Conservation (phyloP, 768 basidiomycete species). For the Suillus paluster region DNA sequence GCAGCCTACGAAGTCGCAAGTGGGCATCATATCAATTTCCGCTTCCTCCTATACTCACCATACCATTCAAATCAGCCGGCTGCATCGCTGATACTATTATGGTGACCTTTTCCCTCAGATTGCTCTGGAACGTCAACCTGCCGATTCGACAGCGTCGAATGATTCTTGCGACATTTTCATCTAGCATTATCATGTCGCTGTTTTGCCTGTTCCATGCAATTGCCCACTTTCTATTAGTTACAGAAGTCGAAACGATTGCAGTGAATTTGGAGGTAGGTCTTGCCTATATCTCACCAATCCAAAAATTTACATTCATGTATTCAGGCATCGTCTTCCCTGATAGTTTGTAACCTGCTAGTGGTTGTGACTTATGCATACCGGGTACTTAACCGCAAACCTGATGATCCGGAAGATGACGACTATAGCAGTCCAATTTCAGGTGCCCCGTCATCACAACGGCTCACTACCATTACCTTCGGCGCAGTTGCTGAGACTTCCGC, state of each 20-base stretch:
- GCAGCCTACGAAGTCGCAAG: conserved; percentile 14
- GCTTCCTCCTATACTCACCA: neutral
- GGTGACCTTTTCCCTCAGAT: conserved; percentile 12
- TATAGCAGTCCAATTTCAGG: conserved; percentile 2
- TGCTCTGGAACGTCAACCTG: conserved; percentile 22
- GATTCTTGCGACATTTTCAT: conserved; percentile 17
- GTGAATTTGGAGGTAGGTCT: conserved; percentile 8
- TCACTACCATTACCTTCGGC: conserved; percentile 24
- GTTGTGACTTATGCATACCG: conserved; percentile 16
- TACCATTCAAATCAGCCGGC: conserved; percentile 6
- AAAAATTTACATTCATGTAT: neutral
- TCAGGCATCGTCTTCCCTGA: conserved; percentile 6
- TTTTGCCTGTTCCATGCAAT: conserved; percentile 15
- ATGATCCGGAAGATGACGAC: conserved; percentile 15
- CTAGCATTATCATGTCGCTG: conserved; percentile 16
- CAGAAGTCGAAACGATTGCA: neutral
- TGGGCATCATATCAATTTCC: neutral
- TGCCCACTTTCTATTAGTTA: neutral
- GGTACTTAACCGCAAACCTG: conserved; percentile 3
- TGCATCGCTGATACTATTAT: conserved; percentile 9
- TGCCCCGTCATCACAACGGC: neutral
- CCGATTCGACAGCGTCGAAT: conserved; percentile 17
- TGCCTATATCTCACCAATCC: neutral
- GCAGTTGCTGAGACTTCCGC: neutral
- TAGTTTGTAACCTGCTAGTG: conserved; percentile 20